phyloP scores from a whole-genome alignment of 768 basidiomycete genomes.

The Kwoniella dejecticola region DNA sequence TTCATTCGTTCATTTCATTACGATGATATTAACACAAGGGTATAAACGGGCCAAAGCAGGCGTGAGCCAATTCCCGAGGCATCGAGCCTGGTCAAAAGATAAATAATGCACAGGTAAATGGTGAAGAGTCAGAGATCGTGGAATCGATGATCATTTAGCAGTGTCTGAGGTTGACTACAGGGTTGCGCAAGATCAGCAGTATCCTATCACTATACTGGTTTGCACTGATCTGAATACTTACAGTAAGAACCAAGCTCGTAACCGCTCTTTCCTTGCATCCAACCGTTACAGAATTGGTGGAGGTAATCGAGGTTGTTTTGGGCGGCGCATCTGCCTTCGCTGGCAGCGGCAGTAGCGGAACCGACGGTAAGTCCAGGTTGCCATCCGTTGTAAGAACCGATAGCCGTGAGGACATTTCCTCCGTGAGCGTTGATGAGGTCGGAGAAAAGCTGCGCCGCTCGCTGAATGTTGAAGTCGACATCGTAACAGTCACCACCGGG shows the following conservation, averaged over 20 bases:
- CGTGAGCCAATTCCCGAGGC: background rate
- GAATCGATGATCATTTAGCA: conserved; percentile 16
- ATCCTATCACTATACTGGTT: background rate
- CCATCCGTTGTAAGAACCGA: conserved; percentile 66
- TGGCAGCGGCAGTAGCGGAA: conserved; percentile 55
- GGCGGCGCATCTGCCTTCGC: conserved; percentile 62
- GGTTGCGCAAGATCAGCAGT: background rate
- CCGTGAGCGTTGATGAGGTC: conserved; percentile 36
- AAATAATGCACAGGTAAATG: conserved; percentile 5
- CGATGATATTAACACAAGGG: background rate
- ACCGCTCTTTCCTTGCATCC: conserved; percentile 49
- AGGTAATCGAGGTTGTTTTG: conserved; percentile 83
- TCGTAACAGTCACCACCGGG: conserved; percentile 51
- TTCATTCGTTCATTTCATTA: background rate
- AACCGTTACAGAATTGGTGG: conserved; percentile 44
- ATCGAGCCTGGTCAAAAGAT: conserved; percentile 11
- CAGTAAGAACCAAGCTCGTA: conserved; percentile 41
- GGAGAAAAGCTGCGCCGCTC: conserved; percentile 61
- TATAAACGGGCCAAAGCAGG: background rate
- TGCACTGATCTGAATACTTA: conserved; percentile 29
- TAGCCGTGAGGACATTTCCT: conserved; percentile 55
- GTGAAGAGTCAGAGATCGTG: background rate
- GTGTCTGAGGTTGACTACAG: conserved; percentile 29
- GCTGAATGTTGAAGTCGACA: conserved; percentile 65
- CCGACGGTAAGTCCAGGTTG: conserved; percentile 44